A percentile compares a stretch with the other conserved stretches of the same genome.
Conservation (phyloP, 2,329 filamentous ascomycete genomes). For the Beauveria bassiana region DNA sequence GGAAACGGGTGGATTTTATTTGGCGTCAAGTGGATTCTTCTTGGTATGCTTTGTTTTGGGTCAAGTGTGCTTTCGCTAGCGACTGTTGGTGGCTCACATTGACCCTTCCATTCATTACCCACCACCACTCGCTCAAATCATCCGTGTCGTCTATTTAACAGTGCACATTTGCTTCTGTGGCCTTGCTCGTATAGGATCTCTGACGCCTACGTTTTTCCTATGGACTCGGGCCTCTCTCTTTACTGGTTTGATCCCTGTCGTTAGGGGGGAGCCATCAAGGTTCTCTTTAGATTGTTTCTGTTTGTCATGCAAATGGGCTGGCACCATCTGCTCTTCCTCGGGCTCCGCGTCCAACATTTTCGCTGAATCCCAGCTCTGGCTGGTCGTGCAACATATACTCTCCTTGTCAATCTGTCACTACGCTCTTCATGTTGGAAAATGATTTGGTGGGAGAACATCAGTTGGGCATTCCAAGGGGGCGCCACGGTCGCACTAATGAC, state of each 20-base stretch:
- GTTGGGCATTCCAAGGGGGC: conserved; percentile 4
- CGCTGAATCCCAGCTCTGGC: not conserved
- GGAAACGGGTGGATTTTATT: not conserved
- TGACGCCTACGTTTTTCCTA: not conserved
- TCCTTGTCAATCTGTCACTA: not conserved
- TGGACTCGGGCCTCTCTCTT: too few relatives aligned
- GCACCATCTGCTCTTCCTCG: not conserved
- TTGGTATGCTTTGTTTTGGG: not conserved
- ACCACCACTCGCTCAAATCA: not conserved
- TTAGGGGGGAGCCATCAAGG: not conserved
- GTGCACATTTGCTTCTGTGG: not conserved
- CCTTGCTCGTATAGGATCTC: not conserved
- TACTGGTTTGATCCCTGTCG: not conserved
- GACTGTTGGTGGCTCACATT: not conserved
- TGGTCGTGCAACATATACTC: not conserved
- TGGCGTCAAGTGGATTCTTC: not conserved
- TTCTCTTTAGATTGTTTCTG: not conserved
- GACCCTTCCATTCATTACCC: not conserved
- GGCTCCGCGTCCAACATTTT: not conserved
- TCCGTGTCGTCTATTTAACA: not conserved
- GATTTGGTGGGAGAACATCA: not conserved
- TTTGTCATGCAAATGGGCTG: conserved; percentile 3
- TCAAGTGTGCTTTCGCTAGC: not conserved
- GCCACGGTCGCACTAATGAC: not conserved
- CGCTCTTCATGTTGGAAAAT: not conserved